A percentile compares a stretch with the other conserved stretches of the same genome.
phyloP scores from a whole-genome alignment of 257 asterid species.

The Catharanthus roseus region DNA sequence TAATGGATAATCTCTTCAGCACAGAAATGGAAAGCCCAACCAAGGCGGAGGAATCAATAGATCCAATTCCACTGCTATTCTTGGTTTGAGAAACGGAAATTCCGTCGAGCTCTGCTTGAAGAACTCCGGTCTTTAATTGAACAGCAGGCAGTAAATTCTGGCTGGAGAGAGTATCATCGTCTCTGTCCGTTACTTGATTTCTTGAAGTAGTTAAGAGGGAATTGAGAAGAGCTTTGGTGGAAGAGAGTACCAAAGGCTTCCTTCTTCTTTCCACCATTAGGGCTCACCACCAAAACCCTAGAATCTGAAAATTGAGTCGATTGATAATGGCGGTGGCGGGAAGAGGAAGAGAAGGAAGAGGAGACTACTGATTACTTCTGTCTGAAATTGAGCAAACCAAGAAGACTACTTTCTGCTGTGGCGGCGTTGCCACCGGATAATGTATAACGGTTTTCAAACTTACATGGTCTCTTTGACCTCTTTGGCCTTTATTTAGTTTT shows the following conservation, averaged over 20 bases:
- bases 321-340: neutral
- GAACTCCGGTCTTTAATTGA: constrained; percentile 63
- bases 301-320: neutral
- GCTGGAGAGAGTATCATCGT: constrained; percentile 10
- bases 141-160: constrained; percentile 20
- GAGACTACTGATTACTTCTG: neutral
- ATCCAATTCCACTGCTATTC: neutral
- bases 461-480: too few relatives aligned
- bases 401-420: neutral
- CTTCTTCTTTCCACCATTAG: constrained; percentile 66
- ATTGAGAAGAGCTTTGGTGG: constrained; percentile 65
- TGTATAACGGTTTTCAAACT: too few relatives aligned
- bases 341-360: neutral
- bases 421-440: too few relatives aligned
- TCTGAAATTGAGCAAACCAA: constrained; percentile 14
- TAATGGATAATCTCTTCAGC: constrained; percentile 66
- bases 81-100: constrained; percentile 14
- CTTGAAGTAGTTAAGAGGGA: constrained; percentile 40
- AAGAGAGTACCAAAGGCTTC: constrained; percentile 79
- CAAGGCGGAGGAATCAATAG: constrained; percentile 50
- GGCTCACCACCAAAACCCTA: constrained; percentile 9
- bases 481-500: too few relatives aligned
- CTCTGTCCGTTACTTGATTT: constrained; percentile 14
- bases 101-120: constrained; percentile 30
- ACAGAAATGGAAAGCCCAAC: constrained; percentile 66